Evolutionary conservation across 2,329 filamentous ascomycete genomes (phyloP).

Genomic region (Fusarium tanahbumbuense): DNA sequence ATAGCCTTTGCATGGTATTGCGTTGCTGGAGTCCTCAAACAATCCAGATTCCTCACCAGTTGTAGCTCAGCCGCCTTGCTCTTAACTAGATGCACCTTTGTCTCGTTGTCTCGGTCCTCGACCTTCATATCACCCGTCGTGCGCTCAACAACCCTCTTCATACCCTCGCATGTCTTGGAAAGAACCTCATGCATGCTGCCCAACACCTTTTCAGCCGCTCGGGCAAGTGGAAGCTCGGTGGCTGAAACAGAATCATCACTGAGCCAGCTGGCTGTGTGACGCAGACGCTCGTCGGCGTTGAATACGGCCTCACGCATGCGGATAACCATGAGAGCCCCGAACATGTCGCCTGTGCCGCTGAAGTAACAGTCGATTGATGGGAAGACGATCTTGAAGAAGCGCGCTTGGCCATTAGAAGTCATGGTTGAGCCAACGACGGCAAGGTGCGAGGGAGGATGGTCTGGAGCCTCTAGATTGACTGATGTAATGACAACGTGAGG

Average conservation of each 20-base stretch:
- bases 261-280: slow-evolving; percentile 74
- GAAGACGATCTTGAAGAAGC: slow-evolving; percentile 90
- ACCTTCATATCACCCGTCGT: slow-evolving; percentile 57
- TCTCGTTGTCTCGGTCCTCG: slow-evolving; percentile 61
- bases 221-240: slow-evolving; percentile 82
- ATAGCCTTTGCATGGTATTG: slow-evolving; percentile 70
- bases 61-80: slow-evolving; percentile 91
- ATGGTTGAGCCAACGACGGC: slow-evolving; percentile 83
- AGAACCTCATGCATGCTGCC: slow-evolving; percentile 93
- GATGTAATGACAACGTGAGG: slow-evolving; percentile 96
- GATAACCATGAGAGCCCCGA: slow-evolving; percentile 89
- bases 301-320: slow-evolving; percentile 84
- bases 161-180: slow-evolving; percentile 72
- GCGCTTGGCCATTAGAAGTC: slow-evolving; percentile 70
- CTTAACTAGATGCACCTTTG: slow-evolving; percentile 72
- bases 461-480: slow-evolving; percentile 73
- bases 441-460: slow-evolving; percentile 64
- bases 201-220: slow-evolving; percentile 85
- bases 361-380: slow-evolving; percentile 94
- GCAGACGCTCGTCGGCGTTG: slow-evolving; percentile 58
- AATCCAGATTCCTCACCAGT: slow-evolving; percentile 79
- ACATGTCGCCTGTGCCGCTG: slow-evolving; percentile 98
- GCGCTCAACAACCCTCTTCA: slow-evolving; percentile 63
- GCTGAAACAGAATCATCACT: slow-evolving; percentile 77
- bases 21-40: slow-evolving; percentile 73